Percentiles rank a stretch among this genome's conserved stretches.
These are phyloP conservation scores for Trypethelium eluteriae DNA, from an alignment of 495 filamentous ascomycete genomes.

Conservation along the genomic window DNA sequence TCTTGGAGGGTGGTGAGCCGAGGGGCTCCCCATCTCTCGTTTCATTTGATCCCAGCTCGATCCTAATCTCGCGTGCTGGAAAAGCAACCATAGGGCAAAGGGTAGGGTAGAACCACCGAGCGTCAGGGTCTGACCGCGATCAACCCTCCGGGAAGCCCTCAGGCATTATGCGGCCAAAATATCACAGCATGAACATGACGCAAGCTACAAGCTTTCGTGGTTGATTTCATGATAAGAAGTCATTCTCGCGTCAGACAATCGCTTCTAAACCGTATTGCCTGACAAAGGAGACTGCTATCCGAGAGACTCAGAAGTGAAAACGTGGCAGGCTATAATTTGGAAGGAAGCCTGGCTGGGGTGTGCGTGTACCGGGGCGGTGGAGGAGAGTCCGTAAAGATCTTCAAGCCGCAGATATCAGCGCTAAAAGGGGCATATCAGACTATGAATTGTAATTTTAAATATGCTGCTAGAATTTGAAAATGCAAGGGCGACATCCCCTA, in stretches of 20 bases:
- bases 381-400: neutral
- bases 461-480: neutral
- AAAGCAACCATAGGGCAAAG: neutral
- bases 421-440: neutral
- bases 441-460: neutral
- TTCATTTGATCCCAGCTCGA: neutral
- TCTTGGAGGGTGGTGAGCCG: neutral
- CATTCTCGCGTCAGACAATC: neutral
- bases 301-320: neutral
- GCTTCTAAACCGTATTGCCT: neutral
- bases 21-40: neutral
- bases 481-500: no score
- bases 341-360: neutral
- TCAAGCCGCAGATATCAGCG: neutral
- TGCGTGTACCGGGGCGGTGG: neutral
- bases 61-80: neutral
- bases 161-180: conserved; percentile 10
- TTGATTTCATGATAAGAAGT: neutral
- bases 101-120: neutral
- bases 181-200: conserved; percentile 9
- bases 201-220: neutral
- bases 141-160: neutral
- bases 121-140: no score
- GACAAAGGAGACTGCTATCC: neutral
- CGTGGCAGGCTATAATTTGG: conserved; percentile 3